Conservation (phyloP, 768 basidiomycete genomes). For the Mycena belliarum region DNA sequence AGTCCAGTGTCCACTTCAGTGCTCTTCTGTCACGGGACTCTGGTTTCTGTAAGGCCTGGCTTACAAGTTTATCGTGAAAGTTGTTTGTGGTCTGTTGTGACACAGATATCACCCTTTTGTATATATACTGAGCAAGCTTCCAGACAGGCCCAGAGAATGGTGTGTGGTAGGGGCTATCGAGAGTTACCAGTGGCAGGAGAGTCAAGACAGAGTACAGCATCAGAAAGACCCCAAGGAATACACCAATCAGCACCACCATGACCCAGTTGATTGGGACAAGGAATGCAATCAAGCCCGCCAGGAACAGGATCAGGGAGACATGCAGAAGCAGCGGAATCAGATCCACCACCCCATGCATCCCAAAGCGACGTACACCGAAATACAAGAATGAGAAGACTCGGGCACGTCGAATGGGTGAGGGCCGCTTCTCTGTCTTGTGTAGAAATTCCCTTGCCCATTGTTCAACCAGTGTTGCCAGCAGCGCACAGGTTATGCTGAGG, state of each 20-base stretch:
- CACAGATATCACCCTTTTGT: too few species aligned
- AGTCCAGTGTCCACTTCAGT: neutral
- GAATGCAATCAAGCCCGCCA: slow-evolving; percentile 18
- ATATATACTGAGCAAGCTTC: neutral
- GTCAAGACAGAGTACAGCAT: slow-evolving; percentile 10
- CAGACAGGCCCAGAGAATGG: neutral
- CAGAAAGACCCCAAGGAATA: neutral
- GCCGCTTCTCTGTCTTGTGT: neutral
- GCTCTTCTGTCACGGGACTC: neutral
- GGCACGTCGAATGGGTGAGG: slow-evolving; percentile 1
- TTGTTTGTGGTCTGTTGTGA: neutral
- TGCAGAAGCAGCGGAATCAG: slow-evolving; percentile 20
- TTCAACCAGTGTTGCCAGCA: slow-evolving; percentile 6
- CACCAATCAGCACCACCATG: neutral
- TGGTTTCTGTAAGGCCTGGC: neutral
- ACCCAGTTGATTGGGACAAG: slow-evolving; percentile 2
- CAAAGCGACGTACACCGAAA: slow-evolving; percentile 10
- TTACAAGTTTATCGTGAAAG: neutral
- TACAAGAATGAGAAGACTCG: slow-evolving; percentile 8
- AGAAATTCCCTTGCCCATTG: slow-evolving; percentile 9
- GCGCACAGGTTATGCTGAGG: slow-evolving; percentile 7
- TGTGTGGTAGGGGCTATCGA: slow-evolving; percentile 18
- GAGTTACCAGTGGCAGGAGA: slow-evolving; percentile 13
- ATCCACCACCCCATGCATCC: slow-evolving; percentile 6
- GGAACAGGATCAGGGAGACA: slow-evolving; percentile 18